Percentiles rank a stretch among this genome's conserved stretches.
phyloP scores from a whole-genome alignment of 371 early-diverging fungal genomes.

The Parasitella parasitica region DNA sequence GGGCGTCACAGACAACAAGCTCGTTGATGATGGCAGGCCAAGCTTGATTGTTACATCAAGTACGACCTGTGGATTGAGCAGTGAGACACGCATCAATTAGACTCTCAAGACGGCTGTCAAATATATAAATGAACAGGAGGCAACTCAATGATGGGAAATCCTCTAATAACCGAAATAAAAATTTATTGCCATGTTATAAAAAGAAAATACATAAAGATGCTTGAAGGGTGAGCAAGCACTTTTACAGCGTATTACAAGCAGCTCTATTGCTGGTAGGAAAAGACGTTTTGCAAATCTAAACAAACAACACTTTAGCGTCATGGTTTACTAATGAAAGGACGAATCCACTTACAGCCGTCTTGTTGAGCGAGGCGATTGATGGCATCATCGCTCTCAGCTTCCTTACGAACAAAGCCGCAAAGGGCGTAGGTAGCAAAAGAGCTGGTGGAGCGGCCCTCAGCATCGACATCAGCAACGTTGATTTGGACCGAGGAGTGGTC shows the following conservation, averaged over 20 bases:
- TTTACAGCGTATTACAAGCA: background rate
- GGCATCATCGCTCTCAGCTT: conserved; percentile 94
- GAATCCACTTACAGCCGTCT: conserved; percentile 67
- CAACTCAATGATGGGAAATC: too few species aligned
- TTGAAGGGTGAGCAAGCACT: conserved; percentile 1
- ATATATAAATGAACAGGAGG: too few species aligned
- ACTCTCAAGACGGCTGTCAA: too few species aligned
- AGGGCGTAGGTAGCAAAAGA: conserved; percentile 87
- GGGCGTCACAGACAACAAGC: background rate
- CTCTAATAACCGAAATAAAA: too few species aligned
- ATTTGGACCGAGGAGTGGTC: conserved; percentile 98
- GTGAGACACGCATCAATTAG: too few species aligned
- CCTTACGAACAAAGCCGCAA: conserved; percentile 88
- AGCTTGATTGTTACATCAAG: too few species aligned
- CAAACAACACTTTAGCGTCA: background rate
- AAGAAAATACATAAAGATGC: background rate
- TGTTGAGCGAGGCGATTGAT: conserved; percentile 93
- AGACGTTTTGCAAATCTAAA: conserved; percentile 49
- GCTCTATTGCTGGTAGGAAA: conserved; percentile 37
- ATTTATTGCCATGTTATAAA: background rate
- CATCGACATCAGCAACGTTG: conserved; percentile 95
- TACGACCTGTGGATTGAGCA: too few species aligned
- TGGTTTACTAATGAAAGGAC: background rate
- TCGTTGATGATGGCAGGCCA: too few species aligned
- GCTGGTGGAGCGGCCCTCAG: conserved; percentile 77